phyloP scores from a whole-genome alignment of 257 asterid species.

The Capsicum rhomboideum region DNA sequence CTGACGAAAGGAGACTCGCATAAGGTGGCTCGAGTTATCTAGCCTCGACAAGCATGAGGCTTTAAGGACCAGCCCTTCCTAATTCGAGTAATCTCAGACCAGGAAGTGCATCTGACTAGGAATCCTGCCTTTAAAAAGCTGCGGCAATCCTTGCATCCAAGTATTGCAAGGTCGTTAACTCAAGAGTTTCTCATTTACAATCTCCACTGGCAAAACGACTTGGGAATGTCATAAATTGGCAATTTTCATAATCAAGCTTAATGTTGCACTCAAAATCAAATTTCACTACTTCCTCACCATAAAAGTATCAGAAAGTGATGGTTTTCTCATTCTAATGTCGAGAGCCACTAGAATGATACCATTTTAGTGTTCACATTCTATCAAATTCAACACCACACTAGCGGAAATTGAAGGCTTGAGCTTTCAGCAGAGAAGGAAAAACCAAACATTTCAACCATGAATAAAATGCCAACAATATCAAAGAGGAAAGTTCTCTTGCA shows the following conservation, averaged over 20 bases:
- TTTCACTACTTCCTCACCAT: neutral
- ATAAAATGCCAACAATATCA: neutral
- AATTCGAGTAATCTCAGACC: neutral
- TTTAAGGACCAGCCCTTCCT: neutral
- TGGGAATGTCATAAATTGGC: neutral
- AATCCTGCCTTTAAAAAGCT: neutral
- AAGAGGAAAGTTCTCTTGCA: neutral
- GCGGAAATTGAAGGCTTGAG: neutral
- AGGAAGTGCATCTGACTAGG: neutral
- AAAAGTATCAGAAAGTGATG: neutral
- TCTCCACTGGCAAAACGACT: neutral
- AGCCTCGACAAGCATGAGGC: neutral
- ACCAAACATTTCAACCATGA: neutral
- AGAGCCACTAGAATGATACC: neutral
- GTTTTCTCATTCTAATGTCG: neutral
- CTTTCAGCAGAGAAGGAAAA: neutral
- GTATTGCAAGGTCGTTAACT: neutral
- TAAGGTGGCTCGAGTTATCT: neutral
- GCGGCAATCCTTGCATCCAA: neutral
- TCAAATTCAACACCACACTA: neutral
- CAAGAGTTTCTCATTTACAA: neutral
- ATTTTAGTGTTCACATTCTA: neutral
- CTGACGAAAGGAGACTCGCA: neutral
- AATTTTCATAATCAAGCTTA: neutral
- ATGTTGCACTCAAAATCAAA: neutral